Percentiles rank a stretch among this genome's conserved stretches.
phyloP scores from a whole-genome alignment of 2,329 filamentous ascomycete species.

The Pezicula radicicola region DNA sequence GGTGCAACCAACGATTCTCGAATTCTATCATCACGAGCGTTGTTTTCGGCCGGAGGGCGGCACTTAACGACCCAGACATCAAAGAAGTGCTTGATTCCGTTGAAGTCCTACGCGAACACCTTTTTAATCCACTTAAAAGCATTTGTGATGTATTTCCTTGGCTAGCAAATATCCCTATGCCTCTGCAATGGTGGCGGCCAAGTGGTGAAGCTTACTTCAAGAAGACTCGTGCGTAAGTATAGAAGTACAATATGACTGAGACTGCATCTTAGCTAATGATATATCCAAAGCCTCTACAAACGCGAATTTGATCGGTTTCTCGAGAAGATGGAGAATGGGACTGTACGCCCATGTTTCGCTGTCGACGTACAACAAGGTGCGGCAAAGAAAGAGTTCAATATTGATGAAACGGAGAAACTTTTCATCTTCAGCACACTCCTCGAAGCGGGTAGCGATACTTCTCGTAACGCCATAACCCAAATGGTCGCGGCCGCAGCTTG shows the following conservation, averaged over 20 bases:
- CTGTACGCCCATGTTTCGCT: constrained; percentile 25
- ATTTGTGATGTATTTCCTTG: constrained; percentile 30
- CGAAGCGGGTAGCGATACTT: constrained; percentile 40
- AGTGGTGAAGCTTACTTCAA: constrained; percentile 19
- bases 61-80: constrained; percentile 16
- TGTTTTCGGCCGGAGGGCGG: constrained; percentile 21
- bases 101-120: constrained; percentile 19
- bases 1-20: constrained; percentile 21
- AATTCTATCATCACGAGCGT: constrained; percentile 29
- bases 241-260: background rate
- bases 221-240: constrained; percentile 11
- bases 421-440: constrained; percentile 33
- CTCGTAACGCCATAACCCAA: constrained; percentile 30
- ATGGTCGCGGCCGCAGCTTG: constrained; percentile 27
- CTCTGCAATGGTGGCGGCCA: constrained; percentile 26
- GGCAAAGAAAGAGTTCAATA: constrained; percentile 15
- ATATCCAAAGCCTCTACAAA: constrained; percentile 17
- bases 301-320: constrained; percentile 21
- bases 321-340: constrained; percentile 18
- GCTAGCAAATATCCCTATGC: constrained; percentile 26
- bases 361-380: constrained; percentile 24
- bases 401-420: constrained; percentile 21
- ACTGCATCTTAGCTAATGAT: background rate
- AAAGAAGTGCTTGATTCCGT: constrained; percentile 18
- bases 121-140: constrained; percentile 26